Evolutionary conservation across 768 basidiomycete genomes (phyloP).

Genomic region (Phaffia australis): DNA sequence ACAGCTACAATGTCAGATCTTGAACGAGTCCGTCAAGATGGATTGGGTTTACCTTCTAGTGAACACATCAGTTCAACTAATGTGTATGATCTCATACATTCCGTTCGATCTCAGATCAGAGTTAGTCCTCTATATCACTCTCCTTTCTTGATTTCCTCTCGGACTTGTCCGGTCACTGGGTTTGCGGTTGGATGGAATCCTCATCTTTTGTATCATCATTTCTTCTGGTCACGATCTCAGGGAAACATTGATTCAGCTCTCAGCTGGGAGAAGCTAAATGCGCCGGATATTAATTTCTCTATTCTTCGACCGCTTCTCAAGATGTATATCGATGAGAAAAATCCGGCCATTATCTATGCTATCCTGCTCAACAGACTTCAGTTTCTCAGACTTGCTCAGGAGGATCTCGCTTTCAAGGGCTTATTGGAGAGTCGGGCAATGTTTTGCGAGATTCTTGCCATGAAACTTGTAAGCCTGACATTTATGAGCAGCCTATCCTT

Average conservation of each 20-base stretch:
- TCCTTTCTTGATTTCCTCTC: background rate
- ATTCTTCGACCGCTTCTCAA: conserved; percentile 64
- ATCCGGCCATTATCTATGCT: conserved; percentile 59
- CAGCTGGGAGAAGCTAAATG: conserved; percentile 18
- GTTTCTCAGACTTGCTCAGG: conserved; percentile 58
- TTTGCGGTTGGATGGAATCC: background rate
- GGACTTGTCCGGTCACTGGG: background rate
- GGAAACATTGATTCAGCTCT: conserved; percentile 14
- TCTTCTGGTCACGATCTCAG: background rate
- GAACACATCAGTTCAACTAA: background rate
- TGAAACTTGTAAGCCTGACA: conserved; percentile 25
- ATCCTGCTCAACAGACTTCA: conserved; percentile 68
- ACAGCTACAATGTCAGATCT: no score
- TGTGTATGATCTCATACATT: conserved; percentile 9
- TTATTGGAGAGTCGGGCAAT: conserved; percentile 62
- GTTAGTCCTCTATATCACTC: background rate
- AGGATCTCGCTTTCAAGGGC: conserved; percentile 63
- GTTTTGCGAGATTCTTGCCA: conserved; percentile 77
- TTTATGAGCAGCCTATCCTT: background rate
- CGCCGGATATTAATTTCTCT: conserved; percentile 62
- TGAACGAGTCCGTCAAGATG: no score
- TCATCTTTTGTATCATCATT: background rate
- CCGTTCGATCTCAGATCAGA: background rate
- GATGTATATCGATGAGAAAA: conserved; percentile 62
- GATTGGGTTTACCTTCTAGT: background rate